Evolutionary conservation across 768 basidiomycete genomes (phyloP).

Genomic region (Lactarius sp.): DNA sequence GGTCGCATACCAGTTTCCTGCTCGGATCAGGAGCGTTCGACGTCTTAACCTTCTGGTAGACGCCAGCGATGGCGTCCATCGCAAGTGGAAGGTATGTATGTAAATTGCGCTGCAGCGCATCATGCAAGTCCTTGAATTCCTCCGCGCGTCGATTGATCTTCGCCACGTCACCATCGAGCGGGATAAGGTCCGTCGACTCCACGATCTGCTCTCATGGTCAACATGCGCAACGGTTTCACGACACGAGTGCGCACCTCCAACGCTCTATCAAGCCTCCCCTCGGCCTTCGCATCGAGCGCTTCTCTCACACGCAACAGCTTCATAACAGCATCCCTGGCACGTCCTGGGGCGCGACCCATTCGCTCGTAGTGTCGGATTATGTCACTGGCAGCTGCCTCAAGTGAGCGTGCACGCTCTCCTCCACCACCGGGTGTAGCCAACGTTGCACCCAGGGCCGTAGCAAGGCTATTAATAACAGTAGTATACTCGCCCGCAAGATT

Average conservation of each 20-base stretch:
- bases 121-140: constrained; percentile 83
- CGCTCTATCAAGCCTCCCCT: constrained; percentile 67
- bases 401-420: constrained; percentile 57
- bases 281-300: constrained; percentile 70
- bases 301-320: constrained; percentile 75
- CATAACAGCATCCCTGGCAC: constrained; percentile 68
- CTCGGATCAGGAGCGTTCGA: constrained; percentile 69
- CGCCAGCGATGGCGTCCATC: constrained; percentile 85
- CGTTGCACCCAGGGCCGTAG: constrained; percentile 80
- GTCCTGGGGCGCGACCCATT: constrained; percentile 66
- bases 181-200: constrained; percentile 83
- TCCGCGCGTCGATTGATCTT: constrained; percentile 84
- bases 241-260: constrained; percentile 59
- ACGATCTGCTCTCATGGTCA: constrained; percentile 54
- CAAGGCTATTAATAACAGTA: constrained; percentile 84
- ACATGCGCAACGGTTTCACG: background rate
- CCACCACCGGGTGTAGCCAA: constrained; percentile 55
- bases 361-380: constrained; percentile 79
- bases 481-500: constrained; percentile 90
- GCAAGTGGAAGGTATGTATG: constrained; percentile 83
- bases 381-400: constrained; percentile 72
- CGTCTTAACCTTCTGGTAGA: constrained; percentile 73
- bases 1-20: constrained; percentile 61
- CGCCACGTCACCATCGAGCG: constrained; percentile 77
- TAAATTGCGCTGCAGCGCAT: constrained; percentile 84